These are phyloP conservation scores for Celoporthe dispersa DNA, from an alignment of 2,329 filamentous ascomycete species.

Conservation along the genomic window DNA sequence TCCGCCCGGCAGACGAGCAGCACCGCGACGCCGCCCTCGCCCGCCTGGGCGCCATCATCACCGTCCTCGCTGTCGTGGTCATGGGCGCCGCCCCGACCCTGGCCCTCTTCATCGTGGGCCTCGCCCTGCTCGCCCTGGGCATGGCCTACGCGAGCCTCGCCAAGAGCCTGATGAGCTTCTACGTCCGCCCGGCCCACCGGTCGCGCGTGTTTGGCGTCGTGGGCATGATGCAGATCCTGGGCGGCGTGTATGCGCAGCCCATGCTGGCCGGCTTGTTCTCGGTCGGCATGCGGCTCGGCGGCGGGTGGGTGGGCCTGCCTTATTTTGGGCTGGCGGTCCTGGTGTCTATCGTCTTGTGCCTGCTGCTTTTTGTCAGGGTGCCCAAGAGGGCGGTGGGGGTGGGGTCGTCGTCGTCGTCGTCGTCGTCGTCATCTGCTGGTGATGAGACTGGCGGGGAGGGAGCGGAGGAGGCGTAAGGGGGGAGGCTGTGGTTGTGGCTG, in stretches of 20 bases:
- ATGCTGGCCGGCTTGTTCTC: constrained; percentile 39
- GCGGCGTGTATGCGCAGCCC: constrained; percentile 37
- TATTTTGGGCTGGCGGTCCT: constrained; percentile 10
- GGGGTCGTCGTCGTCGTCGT: no score
- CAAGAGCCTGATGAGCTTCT: constrained; percentile 38
- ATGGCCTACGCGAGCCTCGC: constrained; percentile 37
- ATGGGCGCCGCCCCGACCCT: constrained; percentile 36
- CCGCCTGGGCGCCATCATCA: constrained; percentile 35
- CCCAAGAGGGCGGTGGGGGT: neutral
- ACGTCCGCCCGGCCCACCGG: constrained; percentile 37
- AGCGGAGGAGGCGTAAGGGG: neutral
- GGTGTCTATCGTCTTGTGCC: neutral
- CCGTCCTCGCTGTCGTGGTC: constrained; percentile 33
- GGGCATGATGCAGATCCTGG: constrained; percentile 38
- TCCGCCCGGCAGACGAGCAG: constrained; percentile 32
- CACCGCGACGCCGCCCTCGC: constrained; percentile 37
- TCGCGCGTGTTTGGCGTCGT: constrained; percentile 40
- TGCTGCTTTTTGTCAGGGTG: constrained; percentile 10
- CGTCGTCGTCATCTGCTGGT: no score
- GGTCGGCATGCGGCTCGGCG: constrained; percentile 33
- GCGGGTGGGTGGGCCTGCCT: constrained; percentile 14
- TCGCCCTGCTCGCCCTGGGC: constrained; percentile 37
- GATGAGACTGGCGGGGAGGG: neutral
- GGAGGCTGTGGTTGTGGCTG: no score
- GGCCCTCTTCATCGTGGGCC: constrained; percentile 35